Conservation (phyloP, 805 yeast species). For the Middelhovenomyces tepae region DNA sequence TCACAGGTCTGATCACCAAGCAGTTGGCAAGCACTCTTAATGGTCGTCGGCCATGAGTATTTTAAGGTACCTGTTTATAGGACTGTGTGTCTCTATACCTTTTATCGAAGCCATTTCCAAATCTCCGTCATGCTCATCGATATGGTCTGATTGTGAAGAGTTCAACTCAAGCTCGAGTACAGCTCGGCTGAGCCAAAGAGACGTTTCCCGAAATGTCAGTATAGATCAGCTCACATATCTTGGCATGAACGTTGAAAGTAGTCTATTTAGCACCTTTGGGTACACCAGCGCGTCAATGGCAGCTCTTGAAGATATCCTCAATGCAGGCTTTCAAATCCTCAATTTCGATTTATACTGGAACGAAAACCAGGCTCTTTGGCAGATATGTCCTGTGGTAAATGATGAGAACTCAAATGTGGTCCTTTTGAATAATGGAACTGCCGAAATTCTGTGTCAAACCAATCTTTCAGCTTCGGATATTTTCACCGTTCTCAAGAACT, state of each 20-base stretch:
- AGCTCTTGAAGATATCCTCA: slow-evolving; percentile 19
- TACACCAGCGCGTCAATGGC: slow-evolving; percentile 23
- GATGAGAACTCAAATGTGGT: too few species aligned
- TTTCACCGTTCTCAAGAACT: too few species aligned
- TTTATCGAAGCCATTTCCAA: neutral
- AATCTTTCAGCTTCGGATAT: too few species aligned
- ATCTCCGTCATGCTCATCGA: slow-evolving; percentile 18
- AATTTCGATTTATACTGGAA: slow-evolving; percentile 47
- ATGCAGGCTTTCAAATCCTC: slow-evolving; percentile 29
- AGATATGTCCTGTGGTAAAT: slow-evolving; percentile 52
- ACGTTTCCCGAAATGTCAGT: slow-evolving; percentile 24
- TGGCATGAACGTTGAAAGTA: slow-evolving; percentile 27
- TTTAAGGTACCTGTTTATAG: slow-evolving; percentile 6
- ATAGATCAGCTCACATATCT: slow-evolving; percentile 26
- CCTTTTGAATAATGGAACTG: too few species aligned
- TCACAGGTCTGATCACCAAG: slow-evolving; percentile 3
- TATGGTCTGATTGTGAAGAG: too few species aligned
- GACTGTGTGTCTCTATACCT: slow-evolving; percentile 4
- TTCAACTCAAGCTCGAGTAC: too few species aligned
- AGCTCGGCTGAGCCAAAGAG: slow-evolving; percentile 27
- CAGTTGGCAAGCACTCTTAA: slow-evolving; percentile 4
- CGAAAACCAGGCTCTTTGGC: slow-evolving; percentile 35
- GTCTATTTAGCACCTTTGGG: slow-evolving; percentile 24
- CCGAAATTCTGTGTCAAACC: too few species aligned
- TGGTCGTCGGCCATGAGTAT: slow-evolving; percentile 7